phyloP scores from a whole-genome alignment of 208 protist species.

The Naegleria lovaniensis region DNA sequence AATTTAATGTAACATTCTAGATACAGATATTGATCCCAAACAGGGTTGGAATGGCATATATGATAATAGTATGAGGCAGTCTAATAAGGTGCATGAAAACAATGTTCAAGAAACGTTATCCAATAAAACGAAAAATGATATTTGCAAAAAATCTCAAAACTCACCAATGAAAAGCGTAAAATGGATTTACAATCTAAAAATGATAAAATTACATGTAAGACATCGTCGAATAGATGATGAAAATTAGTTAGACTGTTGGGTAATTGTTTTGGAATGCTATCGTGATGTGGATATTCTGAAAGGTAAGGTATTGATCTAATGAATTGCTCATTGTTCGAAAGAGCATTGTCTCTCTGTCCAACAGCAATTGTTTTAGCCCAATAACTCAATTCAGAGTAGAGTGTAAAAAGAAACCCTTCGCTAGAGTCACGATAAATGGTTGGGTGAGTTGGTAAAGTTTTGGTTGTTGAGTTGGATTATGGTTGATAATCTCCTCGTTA shows the following conservation, averaged over 20 bases:
- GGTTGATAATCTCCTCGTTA: too few relatives aligned
- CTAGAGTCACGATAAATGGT: neutral
- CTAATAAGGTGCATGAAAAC: too few relatives aligned
- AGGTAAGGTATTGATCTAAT: neutral
- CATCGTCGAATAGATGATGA: neutral
- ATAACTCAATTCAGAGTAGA: neutral
- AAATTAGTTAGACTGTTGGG: neutral
- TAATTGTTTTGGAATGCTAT: neutral
- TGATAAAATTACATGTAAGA: neutral
- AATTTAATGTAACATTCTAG: neutral
- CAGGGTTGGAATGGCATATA: neutral
- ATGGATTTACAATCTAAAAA: neutral
- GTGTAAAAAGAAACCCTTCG: neutral
- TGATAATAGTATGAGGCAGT: neutral
- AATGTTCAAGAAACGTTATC: too few relatives aligned
- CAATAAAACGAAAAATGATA: too few relatives aligned
- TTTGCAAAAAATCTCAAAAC: too few relatives aligned
- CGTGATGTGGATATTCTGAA: neutral
- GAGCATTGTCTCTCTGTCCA: neutral
- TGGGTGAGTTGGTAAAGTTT: neutral
- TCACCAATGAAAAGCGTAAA: neutral
- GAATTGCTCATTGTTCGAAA: neutral
- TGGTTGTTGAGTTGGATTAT: neutral
- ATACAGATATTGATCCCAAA: neutral
- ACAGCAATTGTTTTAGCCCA: neutral